Evolutionary conservation across 768 basidiomycete genomes (phyloP).

Genomic region (Tulasnella sp.): DNA sequence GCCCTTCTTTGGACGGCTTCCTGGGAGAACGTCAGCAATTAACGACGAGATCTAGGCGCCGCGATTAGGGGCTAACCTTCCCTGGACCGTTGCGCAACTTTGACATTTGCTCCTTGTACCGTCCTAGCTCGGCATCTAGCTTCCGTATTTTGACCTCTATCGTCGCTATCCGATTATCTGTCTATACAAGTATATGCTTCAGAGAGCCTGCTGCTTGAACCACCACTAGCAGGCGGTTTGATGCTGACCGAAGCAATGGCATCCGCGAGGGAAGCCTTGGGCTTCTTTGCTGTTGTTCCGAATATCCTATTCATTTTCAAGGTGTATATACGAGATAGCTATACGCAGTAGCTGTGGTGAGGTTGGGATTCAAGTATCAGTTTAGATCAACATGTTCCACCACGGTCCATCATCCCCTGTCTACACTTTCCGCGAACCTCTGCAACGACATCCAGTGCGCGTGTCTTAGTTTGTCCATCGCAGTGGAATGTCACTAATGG

Average conservation of each 20-base stretch:
- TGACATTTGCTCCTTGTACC: constrained; percentile 94
- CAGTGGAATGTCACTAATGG: neutral
- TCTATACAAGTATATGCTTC: constrained; percentile 37
- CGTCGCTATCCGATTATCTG: constrained; percentile 71
- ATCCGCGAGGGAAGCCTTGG: constrained; percentile 77
- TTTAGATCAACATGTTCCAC: neutral
- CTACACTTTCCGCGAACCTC: no score
- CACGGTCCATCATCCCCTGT: no score
- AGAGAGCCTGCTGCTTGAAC: neutral
- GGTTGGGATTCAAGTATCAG: constrained; percentile 4
- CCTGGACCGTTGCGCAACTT: constrained; percentile 90
- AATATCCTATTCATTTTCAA: constrained; percentile 72
- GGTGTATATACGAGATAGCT: neutral
- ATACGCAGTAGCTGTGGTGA: neutral
- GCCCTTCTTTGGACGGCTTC: constrained; percentile 91
- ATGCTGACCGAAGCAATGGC: constrained; percentile 74
- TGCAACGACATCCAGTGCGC: no score
- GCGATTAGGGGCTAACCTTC: constrained; percentile 46
- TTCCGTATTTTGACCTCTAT: constrained; percentile 97
- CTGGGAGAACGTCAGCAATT: constrained; percentile 31
- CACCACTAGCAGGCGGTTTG: neutral
- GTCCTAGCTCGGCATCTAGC: constrained; percentile 79
- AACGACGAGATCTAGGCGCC: neutral
- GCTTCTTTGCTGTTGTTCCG: constrained; percentile 68
- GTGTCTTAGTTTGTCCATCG: no score